phyloP scores from a whole-genome alignment of 1,139 yeast genomes.

The Taiozyma onychis region DNA sequence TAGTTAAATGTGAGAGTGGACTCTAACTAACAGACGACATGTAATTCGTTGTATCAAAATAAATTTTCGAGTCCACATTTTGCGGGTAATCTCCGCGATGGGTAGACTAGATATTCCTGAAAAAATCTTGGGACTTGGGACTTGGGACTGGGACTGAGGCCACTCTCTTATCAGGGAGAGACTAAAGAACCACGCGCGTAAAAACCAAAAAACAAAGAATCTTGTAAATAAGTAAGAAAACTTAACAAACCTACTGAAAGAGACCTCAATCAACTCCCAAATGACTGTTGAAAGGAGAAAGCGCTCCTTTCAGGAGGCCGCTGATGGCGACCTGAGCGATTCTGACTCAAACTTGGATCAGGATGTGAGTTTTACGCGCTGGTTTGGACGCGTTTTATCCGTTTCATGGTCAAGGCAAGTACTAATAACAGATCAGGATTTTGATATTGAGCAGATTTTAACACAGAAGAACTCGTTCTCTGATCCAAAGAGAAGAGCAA shows the following conservation, averaged over 20 bases:
- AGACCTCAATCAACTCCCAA: not conserved
- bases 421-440: slow-evolving; percentile 2
- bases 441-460: slow-evolving; percentile 15
- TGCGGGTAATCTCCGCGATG: not conserved
- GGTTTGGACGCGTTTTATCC: not conserved
- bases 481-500: slow-evolving; percentile 8
- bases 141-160: not conserved
- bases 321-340: not conserved
- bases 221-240: too few relatives aligned
- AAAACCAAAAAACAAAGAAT: not conserved
- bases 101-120: not conserved
- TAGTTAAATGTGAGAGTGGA: not conserved
- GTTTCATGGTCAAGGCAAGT: not conserved
- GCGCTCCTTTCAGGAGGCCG: not conserved
- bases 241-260: not conserved
- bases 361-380: not conserved
- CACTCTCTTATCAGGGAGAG: not conserved
- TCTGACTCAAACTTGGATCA: not conserved
- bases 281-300: slow-evolving; percentile 1
- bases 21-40: too few relatives aligned
- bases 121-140: not conserved
- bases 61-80: not conserved
- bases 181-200: not conserved
- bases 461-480: slow-evolving; percentile 11
- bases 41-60: not conserved